A percentile compares a stretch with the other conserved stretches of the same genome.
Evolutionary conservation across 176 grass and related monocot species (phyloP).

Genomic region (Triticum urartu): DNA sequence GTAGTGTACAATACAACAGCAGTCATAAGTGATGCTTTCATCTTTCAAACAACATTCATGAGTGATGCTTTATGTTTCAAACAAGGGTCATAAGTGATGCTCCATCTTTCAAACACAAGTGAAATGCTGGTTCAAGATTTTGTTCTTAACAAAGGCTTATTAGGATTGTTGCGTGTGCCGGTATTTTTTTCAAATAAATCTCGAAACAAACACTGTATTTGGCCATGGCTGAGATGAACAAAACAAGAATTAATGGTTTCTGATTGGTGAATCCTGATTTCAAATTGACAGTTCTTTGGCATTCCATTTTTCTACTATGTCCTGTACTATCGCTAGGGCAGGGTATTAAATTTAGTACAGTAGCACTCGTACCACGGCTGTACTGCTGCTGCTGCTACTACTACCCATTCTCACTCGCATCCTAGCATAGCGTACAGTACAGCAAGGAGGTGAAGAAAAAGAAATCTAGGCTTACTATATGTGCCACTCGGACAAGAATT

Average conservation of each 20-base stretch:
- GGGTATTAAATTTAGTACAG: slow-evolving; percentile 18
- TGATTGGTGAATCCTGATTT: neutral
- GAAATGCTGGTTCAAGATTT: neutral
- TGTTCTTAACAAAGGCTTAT: neutral
- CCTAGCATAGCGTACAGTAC: slow-evolving; percentile 20
- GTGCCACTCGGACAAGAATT: slow-evolving; percentile 38
- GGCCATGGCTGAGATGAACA: neutral
- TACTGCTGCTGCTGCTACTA: neutral
- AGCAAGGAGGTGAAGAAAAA: slow-evolving; percentile 24
- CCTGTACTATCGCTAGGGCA: neutral
- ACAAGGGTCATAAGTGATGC: neutral
- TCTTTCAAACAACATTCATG: neutral
- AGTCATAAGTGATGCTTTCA: slow-evolving; percentile 17
- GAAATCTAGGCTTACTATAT: slow-evolving; percentile 48
- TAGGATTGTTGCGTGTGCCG: neutral
- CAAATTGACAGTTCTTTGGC: no score
- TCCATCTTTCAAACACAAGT: no score
- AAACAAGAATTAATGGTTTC: neutral
- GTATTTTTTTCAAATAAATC: neutral
- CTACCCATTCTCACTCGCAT: neutral
- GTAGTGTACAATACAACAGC: neutral
- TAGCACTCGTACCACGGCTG: slow-evolving; percentile 7
- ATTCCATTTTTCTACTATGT: neutral
- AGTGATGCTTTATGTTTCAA: no score
- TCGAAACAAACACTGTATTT: neutral